Evolutionary conservation across 2,329 filamentous ascomycete species (phyloP), one percentile per base, ranked within the genome.

Genomic region (Stagonosporopsis tanaceti): DNA sequence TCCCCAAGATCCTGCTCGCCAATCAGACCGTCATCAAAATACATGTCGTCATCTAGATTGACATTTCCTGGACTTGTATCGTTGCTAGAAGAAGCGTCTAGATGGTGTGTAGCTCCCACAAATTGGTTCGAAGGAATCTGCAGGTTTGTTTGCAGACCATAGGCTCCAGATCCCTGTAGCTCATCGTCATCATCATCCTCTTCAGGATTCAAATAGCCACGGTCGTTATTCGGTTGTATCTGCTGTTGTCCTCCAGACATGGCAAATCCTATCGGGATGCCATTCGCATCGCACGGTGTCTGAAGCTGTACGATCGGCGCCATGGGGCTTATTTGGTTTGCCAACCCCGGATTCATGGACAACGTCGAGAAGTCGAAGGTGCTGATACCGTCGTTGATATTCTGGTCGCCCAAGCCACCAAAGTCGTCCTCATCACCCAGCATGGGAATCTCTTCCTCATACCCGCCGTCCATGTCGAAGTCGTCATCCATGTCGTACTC

Each of bases 361-460:
- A 75, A 42, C 2, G 70, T 68, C 8, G 72, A 74, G 44, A 76
- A 76, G 52, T 77, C 73, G 27, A 76, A 72, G 3, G 62, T 60
- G 24, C 28, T 59, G 50, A 53, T 59, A 32, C 48, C 45, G 17
- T 57, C 44, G 17, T 66, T 62, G 42, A 76, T 71, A 15, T 68
- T 67, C 32, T 70, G 63, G 27, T 67, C 56, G 4, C 68, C 72
- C 28, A 71, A 53, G 2, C 69, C 71, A 12, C 50, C 55, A 53
- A 65, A 72, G 7, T 72, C 68, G 25, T 74, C 71, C 27, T 76
- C 73, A 34, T 74, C 75, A 7, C 73, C 73, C n/a, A 76, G 58
- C 79, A 70, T 86, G 78, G 87, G 87, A 27, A 90, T 89, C n/a
- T 80, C 80, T 71, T 91, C 89, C 62, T 91, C 88, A 2, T 87